phyloP scores from a whole-genome alignment of 2,329 filamentous ascomycete species.

The Pseudogymnoascus pannorum region DNA sequence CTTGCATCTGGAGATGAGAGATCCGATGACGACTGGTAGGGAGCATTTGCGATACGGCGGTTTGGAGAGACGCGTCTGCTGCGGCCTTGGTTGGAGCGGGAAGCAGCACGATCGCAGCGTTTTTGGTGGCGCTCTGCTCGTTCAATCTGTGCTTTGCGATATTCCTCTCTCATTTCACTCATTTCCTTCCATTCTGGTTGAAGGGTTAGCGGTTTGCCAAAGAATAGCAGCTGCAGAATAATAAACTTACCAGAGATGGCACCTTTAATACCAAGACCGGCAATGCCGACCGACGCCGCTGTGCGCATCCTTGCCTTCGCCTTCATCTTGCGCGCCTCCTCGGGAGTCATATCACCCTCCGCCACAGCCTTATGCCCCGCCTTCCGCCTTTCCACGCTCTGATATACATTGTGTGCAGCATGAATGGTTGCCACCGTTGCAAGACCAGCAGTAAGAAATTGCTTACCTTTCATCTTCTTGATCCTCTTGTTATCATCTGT shows the following conservation, averaged over 20 bases:
- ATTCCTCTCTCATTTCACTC: conserved; percentile 51
- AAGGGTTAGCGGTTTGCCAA: not conserved
- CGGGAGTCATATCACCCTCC: conserved; percentile 54
- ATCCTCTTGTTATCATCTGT: conserved; percentile 54
- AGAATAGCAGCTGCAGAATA: not conserved
- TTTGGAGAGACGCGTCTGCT: conserved; percentile 29
- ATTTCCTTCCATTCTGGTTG: conserved; percentile 58
- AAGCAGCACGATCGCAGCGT: conserved; percentile 33
- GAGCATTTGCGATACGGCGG: conserved; percentile 12
- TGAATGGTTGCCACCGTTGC: conserved; percentile 64
- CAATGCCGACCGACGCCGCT: conserved; percentile 58
- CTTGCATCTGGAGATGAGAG: conserved; percentile 22
- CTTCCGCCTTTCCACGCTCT: conserved; percentile 56
- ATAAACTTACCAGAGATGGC: conserved; percentile 36
- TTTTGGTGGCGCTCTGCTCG: conserved; percentile 37
- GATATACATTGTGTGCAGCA: conserved; percentile 58
- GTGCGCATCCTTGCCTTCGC: conserved; percentile 58
- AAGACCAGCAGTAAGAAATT: conserved; percentile 57
- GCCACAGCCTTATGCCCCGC: conserved; percentile 51
- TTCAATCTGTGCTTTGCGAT: conserved; percentile 46
- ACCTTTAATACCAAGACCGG: conserved; percentile 59
- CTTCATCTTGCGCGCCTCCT: conserved; percentile 55
- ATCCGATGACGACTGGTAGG: conserved; percentile 27
- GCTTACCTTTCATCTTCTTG: conserved; percentile 60
- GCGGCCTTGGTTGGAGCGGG: conserved; percentile 26